These are phyloP conservation scores for Magnusiomyces suaveolens DNA, from an alignment of 1,139 yeast genomes.

Conservation along the genomic window DNA sequence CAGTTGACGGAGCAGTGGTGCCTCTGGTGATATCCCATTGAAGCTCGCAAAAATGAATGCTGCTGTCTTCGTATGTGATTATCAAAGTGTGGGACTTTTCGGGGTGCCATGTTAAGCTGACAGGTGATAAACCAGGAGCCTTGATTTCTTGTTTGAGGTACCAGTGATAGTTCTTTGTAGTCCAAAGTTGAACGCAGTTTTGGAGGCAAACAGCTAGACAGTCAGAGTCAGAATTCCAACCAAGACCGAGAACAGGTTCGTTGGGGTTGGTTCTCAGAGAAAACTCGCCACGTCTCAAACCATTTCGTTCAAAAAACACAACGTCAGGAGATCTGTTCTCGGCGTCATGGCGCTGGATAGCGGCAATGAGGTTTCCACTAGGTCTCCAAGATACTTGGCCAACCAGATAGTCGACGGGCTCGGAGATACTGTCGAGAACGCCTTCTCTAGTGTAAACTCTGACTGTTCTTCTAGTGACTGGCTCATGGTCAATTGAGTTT, in stretches of 20 bases:
- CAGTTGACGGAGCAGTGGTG: slow-evolving; percentile 56
- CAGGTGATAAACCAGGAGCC: slow-evolving; percentile 31
- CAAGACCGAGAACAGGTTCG: slow-evolving; percentile 43
- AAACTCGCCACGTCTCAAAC: slow-evolving; percentile 84
- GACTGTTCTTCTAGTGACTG: slow-evolving; percentile 58
- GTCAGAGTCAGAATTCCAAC: slow-evolving; percentile 82
- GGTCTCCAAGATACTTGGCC: slow-evolving; percentile 78
- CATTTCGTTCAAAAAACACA: slow-evolving; percentile 86
- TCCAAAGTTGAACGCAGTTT: slow-evolving; percentile 73
- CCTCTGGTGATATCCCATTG: slow-evolving; percentile 59
- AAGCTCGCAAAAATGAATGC: slow-evolving; percentile 57
- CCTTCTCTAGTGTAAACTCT: slow-evolving; percentile 76
- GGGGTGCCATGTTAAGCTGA: slow-evolving; percentile 71
- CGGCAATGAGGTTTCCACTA: slow-evolving; percentile 78
- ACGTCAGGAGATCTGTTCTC: slow-evolving; percentile 29
- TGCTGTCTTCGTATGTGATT: slow-evolving; percentile 30
- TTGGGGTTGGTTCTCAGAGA: slow-evolving; percentile 49
- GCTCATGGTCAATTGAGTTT: slow-evolving; percentile 46
- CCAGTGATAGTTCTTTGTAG: slow-evolving; percentile 92
- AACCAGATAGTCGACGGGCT: slow-evolving; percentile 79
- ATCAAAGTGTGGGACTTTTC: slow-evolving; percentile 73
- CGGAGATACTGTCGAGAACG: slow-evolving; percentile 70
- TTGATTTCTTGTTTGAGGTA: slow-evolving; percentile 72
- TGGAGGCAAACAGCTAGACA: slow-evolving; percentile 57
- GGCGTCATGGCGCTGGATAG: slow-evolving; percentile 51